phyloP scores from a whole-genome alignment of 345 rosid species.

The Melaleuca quinquenervia region DNA sequence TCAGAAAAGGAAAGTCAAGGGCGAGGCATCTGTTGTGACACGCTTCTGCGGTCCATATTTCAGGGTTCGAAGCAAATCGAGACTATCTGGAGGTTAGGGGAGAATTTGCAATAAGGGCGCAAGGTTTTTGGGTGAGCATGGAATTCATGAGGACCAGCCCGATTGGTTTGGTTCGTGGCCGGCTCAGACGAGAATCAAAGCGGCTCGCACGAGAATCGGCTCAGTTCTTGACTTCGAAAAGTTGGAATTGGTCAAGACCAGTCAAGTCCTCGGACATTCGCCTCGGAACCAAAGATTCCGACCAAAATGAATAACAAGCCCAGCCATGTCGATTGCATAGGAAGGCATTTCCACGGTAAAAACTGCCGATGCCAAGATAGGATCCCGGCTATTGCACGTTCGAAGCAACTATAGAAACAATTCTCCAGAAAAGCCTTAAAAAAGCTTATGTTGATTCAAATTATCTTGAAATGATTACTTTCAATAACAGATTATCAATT shows the following conservation, averaged over 20 bases:
- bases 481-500: not conserved
- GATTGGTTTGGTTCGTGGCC: not conserved
- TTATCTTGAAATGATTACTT: not conserved
- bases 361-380: not conserved
- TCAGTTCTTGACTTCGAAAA: not conserved
- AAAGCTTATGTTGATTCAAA: not conserved
- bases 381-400: not conserved
- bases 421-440: not conserved
- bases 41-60: not conserved
- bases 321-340: not conserved
- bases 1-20: not conserved
- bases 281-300: not conserved
- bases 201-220: not conserved
- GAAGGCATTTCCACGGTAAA: not conserved
- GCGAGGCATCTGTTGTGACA: not conserved
- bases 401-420: not conserved
- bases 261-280: not conserved
- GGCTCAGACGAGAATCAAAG: not conserved
- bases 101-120: not conserved
- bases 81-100: not conserved
- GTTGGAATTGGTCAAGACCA: not conserved
- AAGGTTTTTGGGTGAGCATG: not conserved
- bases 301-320: not conserved
- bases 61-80: not conserved
- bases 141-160: not conserved